Percentiles rank a stretch among this genome's conserved stretches.
Conservation (phyloP, 257 asterid genomes). For the Paulownia fortunei region DNA sequence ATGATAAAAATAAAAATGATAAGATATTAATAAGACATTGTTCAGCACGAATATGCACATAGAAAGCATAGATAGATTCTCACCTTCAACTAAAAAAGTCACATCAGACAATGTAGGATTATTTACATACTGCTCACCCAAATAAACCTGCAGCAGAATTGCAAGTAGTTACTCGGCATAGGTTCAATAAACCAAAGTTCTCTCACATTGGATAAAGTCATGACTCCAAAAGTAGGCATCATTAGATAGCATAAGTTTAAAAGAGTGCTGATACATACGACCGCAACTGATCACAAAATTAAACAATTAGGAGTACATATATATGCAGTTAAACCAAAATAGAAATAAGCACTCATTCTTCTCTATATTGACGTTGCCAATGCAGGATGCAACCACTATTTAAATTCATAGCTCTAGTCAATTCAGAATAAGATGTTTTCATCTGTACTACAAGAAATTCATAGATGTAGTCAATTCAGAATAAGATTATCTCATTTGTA, state of each 20-base stretch:
- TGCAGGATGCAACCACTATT: not conserved
- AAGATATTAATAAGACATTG: slow-evolving; percentile 8
- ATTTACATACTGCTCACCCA: slow-evolving; percentile 88
- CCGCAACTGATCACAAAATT: not conserved
- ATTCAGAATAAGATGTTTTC: not conserved
- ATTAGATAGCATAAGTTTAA: not conserved
- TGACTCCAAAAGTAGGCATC: not conserved
- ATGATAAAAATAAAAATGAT: not conserved
- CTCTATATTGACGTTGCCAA: not conserved
- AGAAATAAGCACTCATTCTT: not conserved
- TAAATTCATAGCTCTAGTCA: not conserved
- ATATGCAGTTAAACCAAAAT: not conserved
- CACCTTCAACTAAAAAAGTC: slow-evolving; percentile 89
- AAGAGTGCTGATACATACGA: not conserved
- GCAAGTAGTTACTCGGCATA: slow-evolving; percentile 4
- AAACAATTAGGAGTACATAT: no score
- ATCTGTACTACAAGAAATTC: not conserved
- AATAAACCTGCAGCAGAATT: slow-evolving; percentile 65
- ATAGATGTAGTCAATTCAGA: not conserved
- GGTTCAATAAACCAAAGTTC: not conserved
- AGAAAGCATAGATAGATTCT: slow-evolving; percentile 7
- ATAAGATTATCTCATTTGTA: not conserved
- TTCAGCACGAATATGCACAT: slow-evolving; percentile 5
- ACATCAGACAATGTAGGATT: slow-evolving; percentile 78
- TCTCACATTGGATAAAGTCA: not conserved